A percentile compares a stretch with the other conserved stretches of the same genome.
Evolutionary conservation across 495 filamentous ascomycete genomes (phyloP).

Genomic region (Hypoxylon fuscum): DNA sequence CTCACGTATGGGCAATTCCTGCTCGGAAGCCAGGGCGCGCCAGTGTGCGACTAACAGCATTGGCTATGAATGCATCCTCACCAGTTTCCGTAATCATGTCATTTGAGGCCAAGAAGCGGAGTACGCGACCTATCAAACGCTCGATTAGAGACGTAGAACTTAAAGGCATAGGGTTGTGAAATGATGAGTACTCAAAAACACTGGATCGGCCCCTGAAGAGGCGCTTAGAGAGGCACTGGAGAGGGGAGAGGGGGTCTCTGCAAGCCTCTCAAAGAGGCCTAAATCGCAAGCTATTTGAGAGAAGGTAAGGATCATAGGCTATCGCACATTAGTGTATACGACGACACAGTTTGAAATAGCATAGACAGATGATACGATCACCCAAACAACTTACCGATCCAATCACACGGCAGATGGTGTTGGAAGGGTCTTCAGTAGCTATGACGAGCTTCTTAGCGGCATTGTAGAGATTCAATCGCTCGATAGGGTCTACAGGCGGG

Average conservation of each 20-base stretch:
- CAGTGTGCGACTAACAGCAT: constrained; percentile 45
- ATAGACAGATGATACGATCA: too few relatives aligned
- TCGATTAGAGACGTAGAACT: background rate
- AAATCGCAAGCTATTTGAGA: constrained; percentile 47
- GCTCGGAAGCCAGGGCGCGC: constrained; percentile 42
- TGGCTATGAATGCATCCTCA: constrained; percentile 47
- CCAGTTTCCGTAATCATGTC: constrained; percentile 49
- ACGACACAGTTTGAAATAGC: too few relatives aligned
- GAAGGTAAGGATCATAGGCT: constrained; percentile 25
- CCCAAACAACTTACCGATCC: background rate
- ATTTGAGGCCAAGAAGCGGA: constrained; percentile 56
- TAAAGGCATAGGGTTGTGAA: constrained; percentile 1
- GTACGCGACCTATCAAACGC: constrained; percentile 48
- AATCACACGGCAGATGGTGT: constrained; percentile 4
- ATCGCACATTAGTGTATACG: background rate
- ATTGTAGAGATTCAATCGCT: constrained; percentile 1
- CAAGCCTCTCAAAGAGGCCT: constrained; percentile 44
- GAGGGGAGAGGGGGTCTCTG: constrained; percentile 35
- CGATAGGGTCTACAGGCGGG: background rate
- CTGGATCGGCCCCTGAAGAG: constrained; percentile 37
- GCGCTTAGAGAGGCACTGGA: constrained; percentile 40
- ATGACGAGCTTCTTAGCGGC: background rate
- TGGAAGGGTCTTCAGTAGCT: constrained; percentile 3
- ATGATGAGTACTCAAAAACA: constrained; percentile 40
- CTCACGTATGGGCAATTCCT: constrained; percentile 40